These are phyloP conservation scores for Fusarium sp. DNA, from an alignment of 2,329 filamentous ascomycete genomes.

Conservation along the genomic window DNA sequence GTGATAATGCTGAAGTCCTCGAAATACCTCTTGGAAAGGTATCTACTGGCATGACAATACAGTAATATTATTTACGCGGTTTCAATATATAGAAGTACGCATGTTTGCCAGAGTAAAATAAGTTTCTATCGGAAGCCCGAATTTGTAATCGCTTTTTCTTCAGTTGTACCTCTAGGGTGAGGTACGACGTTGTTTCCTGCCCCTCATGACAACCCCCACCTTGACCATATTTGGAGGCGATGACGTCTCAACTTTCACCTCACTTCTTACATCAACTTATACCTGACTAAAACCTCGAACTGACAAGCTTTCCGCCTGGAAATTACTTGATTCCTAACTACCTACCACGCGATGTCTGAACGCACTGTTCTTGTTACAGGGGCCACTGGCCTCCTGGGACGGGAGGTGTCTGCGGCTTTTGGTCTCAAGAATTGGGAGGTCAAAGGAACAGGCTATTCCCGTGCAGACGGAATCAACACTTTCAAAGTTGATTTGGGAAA, in stretches of 20 bases:
- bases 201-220: conserved; percentile 37
- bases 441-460: conserved; percentile 78
- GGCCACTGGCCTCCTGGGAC: conserved; percentile 84
- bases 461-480: conserved; percentile 77
- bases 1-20: not conserved
- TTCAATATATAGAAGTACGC: not conserved
- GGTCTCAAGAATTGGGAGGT: conserved; percentile 71
- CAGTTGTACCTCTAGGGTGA: not conserved
- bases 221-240: conserved; percentile 12
- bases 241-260: conserved; percentile 31
- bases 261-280: conserved; percentile 1
- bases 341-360: conserved; percentile 22
- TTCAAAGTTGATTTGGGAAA: conserved; percentile 69
- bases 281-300: not conserved
- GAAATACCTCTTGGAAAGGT: no score
- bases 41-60: not conserved
- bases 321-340: not conserved
- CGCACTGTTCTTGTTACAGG: conserved; percentile 80
- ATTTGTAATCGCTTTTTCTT: not conserved
- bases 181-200: conserved; percentile 9
- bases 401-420: conserved; percentile 81
- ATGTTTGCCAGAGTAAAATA: not conserved
- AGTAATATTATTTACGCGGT: not conserved
- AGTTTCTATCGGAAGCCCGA: not conserved
- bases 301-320: not conserved